Base-by-base conservation (phyloP, 78 protist genomes). In the Dictyostelium firmibasis region DNA sequence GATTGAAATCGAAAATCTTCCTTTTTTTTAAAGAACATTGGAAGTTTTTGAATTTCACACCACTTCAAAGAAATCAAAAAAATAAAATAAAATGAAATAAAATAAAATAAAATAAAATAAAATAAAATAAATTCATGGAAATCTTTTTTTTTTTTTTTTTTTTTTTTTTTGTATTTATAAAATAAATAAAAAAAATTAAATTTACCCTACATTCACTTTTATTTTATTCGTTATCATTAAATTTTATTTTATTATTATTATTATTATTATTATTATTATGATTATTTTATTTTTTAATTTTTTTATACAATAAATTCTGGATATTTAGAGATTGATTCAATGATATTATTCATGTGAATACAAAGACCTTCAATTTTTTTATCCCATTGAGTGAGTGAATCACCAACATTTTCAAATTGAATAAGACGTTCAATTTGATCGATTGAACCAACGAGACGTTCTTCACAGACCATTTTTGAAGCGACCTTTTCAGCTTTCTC, bases 401-500 rank as follows among this genome's bases (percentile, higher is more conserved):
- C 96, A 41, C 92, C 88, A 31, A 20, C 57, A 14, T 67, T 81
- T 53, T 96, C 96, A 50, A 96, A 96, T 75, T 88, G 70, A 84
- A 96, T 86, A 20, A 96, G 67, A 27, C 91, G 25, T 69, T 85
- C 92, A 38, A 96, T 92, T 79, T 96, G 97, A 74, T 96, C 97
- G 69, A 96, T 96, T 9, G 95, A 44, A 35, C 96, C 97, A 70
- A 41, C 10, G 78, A 98, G 18, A n/a, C 99, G 91, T 20, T 81
- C 97, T 70, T 98, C 99, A 16, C 47, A 25, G 43, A 98, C 93
- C 99, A 98, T 98, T 29, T 86, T 85, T 2, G 98, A 38, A 3
- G 99, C 99, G 1, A 97, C 69, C 16, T 81, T 78, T 86, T 98
- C 99, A 9, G 99, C 99, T 67, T 83, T 53, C 11, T 70, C 95